A percentile compares a stretch with the other conserved stretches of the same genome.
These are phyloP conservation scores for Colletotrichum nymphaeae DNA, from an alignment of 2,329 filamentous ascomycete genomes.

Conservation along the genomic window DNA sequence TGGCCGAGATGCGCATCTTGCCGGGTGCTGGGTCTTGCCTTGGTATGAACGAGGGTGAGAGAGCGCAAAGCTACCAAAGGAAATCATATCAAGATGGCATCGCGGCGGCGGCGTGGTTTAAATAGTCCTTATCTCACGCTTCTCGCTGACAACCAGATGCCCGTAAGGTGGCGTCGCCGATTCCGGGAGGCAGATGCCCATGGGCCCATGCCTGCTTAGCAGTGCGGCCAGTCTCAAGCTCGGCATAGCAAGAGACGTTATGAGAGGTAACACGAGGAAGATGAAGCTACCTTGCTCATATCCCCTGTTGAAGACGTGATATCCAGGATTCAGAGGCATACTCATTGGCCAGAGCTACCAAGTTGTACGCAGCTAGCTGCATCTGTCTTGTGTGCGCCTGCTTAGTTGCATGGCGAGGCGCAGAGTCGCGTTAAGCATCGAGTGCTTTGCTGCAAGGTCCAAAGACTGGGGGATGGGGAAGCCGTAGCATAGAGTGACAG, in stretches of 20 bases:
- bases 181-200: neutral
- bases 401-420: conserved; percentile 4
- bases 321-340: neutral
- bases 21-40: conserved; percentile 9
- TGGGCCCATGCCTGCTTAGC: neutral
- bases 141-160: neutral
- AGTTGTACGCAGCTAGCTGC: conserved; percentile 8
- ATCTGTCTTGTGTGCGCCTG: conserved; percentile 4
- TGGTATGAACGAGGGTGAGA: conserved; percentile 8
- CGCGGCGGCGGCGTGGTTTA: conserved; percentile 8
- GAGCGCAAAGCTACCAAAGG: conserved; percentile 23
- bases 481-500: neutral
- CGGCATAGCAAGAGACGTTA: neutral
- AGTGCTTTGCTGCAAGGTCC: conserved; percentile 2
- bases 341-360: neutral
- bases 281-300: conserved; percentile 11
- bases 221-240: neutral
- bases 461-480: neutral
- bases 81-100: too few species aligned
- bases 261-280: neutral
- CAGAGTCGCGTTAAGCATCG: neutral
- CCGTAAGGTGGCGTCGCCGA: neutral
- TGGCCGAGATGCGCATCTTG: conserved; percentile 35
- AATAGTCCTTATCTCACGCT: neutral
- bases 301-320: conserved; percentile 20